These are phyloP conservation scores for Pichia phayaonensis DNA, from an alignment of 805 yeast genomes.

Conservation along the genomic window DNA sequence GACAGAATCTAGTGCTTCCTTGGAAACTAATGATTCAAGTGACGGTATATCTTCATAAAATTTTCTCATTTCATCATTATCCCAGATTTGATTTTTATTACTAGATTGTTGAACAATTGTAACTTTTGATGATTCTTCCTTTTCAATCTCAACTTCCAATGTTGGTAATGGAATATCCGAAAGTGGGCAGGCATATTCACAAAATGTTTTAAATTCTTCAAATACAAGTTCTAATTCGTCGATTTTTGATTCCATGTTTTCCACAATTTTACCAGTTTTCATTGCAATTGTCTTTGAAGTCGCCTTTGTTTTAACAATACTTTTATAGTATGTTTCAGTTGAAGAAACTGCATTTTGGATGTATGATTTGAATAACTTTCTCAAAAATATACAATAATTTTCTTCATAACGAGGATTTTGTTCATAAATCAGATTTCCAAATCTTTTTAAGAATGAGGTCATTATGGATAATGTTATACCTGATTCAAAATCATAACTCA, in stretches of 20 bases:
- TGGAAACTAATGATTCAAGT: conserved; percentile 29
- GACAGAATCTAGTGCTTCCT: conserved; percentile 13
- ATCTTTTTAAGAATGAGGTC: conserved; percentile 43
- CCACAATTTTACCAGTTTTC: conserved; percentile 55
- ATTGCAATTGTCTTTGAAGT: conserved; percentile 49
- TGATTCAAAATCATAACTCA: conserved; percentile 30
- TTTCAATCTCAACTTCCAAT: conserved; percentile 23
- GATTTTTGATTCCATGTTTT: conserved; percentile 19
- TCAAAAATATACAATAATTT: conserved; percentile 15
- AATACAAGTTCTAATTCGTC: conserved; percentile 25
- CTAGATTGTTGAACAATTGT: conserved; percentile 15
- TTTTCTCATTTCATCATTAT: conserved; percentile 50
- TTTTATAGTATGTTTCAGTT: conserved; percentile 30
- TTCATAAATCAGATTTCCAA: conserved; percentile 27
- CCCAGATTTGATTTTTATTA: conserved; percentile 41
- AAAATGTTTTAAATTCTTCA: conserved; percentile 37
- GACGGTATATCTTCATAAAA: conserved; percentile 56
- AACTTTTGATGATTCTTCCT: conserved; percentile 19
- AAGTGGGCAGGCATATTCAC: conserved; percentile 36
- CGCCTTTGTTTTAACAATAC: conserved; percentile 29
- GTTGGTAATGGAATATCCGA: conserved; percentile 34
- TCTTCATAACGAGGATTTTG: conserved; percentile 16
- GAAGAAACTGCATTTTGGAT: conserved; percentile 34
- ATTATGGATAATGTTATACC: conserved; percentile 32
- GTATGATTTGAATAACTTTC: conserved; percentile 35